These are phyloP conservation scores for Leccinum subrobustum DNA, from an alignment of 1,284 basidiomycete genomes.

Conservation along the genomic window DNA sequence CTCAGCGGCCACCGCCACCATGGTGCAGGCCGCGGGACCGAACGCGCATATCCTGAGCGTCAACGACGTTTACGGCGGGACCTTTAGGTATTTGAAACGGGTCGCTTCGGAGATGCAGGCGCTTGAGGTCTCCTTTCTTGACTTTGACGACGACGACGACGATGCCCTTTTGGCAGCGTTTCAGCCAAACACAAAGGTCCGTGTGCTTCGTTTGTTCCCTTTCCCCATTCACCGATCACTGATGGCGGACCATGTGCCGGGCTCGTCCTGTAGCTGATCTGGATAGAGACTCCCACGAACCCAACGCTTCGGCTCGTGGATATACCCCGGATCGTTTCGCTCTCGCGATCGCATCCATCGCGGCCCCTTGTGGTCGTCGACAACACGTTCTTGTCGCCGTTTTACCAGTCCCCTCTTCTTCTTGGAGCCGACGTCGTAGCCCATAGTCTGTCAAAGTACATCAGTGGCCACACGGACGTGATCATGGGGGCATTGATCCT, in stretches of 20 bases:
- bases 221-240: neutral
- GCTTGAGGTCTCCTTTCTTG: constrained; percentile 81
- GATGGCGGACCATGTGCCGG: neutral
- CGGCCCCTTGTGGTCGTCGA: constrained; percentile 82
- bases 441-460: constrained; percentile 87
- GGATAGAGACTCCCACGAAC: constrained; percentile 96
- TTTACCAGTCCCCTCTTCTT: constrained; percentile 85
- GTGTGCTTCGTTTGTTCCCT: constrained; percentile 16
- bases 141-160: constrained; percentile 72
- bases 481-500: constrained; percentile 84
- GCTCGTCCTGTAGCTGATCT: constrained; percentile 68
- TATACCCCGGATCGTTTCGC: constrained; percentile 61
- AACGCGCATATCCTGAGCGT: constrained; percentile 84
- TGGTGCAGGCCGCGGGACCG: constrained; percentile 74
- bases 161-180: constrained; percentile 66
- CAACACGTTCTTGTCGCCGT: constrained; percentile 92
- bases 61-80: constrained; percentile 93
- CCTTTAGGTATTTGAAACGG: constrained; percentile 80
- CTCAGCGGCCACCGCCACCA: constrained; percentile 82
- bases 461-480: constrained; percentile 93
- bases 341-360: constrained; percentile 59
- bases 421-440: constrained; percentile 84
- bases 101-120: constrained; percentile 76
- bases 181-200: constrained; percentile 78
- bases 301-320: constrained; percentile 89